Percentiles rank a stretch among this genome's conserved stretches.
Conservation (phyloP, 139 green algal genomes). For the Parachlorella kessleri region DNA sequence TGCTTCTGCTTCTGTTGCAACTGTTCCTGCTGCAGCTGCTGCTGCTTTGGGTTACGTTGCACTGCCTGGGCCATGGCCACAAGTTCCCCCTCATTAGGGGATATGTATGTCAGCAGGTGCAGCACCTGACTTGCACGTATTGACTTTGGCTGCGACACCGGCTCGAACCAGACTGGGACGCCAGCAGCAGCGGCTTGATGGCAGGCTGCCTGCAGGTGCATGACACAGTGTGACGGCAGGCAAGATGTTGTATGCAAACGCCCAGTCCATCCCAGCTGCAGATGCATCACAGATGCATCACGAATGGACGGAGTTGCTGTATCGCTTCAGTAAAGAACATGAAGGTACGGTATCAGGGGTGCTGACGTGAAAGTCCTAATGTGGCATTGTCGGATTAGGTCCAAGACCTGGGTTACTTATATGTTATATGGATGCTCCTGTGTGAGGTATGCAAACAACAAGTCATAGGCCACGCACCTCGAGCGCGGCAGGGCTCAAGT, state of each 20-base stretch:
- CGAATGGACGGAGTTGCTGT: too few relatives aligned
- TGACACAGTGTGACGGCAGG: too few relatives aligned
- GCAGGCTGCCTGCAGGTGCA: slow-evolving; percentile 43
- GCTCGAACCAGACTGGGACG: slow-evolving; percentile 67
- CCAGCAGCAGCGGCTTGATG: slow-evolving; percentile 28
- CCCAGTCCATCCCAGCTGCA: too few relatives aligned
- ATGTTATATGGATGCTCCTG: not conserved
- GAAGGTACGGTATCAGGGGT: not conserved
- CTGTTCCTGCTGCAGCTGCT: not conserved
- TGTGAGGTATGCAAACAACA: not conserved
- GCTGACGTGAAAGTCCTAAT: not conserved
- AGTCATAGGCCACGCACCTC: slow-evolving; percentile 5
- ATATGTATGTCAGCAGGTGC: slow-evolving; percentile 38
- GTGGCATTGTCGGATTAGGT: too few relatives aligned
- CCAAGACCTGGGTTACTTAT: not conserved
- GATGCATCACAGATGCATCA: too few relatives aligned
- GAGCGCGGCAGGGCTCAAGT: slow-evolving; percentile 45
- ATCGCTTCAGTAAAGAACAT: too few relatives aligned
- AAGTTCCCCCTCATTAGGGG: slow-evolving; percentile 63
- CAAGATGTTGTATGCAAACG: too few relatives aligned
- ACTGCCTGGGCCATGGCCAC: slow-evolving; percentile 51
- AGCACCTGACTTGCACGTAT: slow-evolving; percentile 34
- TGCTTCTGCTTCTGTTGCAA: not conserved
- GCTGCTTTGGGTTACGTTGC: not conserved
- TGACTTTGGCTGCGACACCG: slow-evolving; percentile 69